These are phyloP conservation scores for Cryptococcus sp. DNA, from an alignment of 1,284 basidiomycete genomes.

Conservation along the genomic window DNA sequence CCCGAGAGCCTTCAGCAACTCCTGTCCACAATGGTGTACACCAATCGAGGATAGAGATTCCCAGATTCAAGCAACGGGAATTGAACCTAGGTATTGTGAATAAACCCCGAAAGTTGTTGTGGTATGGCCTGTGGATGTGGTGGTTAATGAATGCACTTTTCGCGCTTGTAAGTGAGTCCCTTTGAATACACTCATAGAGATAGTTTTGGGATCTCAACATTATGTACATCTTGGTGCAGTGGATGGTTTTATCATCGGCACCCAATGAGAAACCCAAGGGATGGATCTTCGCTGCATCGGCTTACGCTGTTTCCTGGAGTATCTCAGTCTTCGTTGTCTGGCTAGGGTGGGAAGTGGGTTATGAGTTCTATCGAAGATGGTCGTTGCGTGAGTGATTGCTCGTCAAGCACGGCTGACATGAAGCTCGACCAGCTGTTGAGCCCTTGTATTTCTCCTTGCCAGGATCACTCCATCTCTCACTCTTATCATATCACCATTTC, in stretches of 20 bases:
- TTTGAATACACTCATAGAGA: background rate
- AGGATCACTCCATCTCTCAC: slow-evolving; percentile 64
- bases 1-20: background rate
- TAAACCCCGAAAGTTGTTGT: slow-evolving; percentile 13
- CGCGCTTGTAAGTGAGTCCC: slow-evolving; percentile 18
- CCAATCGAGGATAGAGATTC: slow-evolving; percentile 32
- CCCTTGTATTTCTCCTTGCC: slow-evolving; percentile 75
- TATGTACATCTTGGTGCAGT: slow-evolving; percentile 32
- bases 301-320: slow-evolving; percentile 63
- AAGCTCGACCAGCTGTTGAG: slow-evolving; percentile 71
- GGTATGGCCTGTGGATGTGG: slow-evolving; percentile 19
- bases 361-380: slow-evolving; percentile 74
- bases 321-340: slow-evolving; percentile 71
- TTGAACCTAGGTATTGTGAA: slow-evolving; percentile 33
- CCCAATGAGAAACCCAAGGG: slow-evolving; percentile 8
- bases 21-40: background rate
- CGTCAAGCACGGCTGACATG: background rate
- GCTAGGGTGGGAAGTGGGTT: slow-evolving; percentile 71
- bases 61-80: slow-evolving; percentile 35
- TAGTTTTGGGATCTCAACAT: slow-evolving; percentile 42
- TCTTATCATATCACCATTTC: slow-evolving; percentile 74
- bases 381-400: slow-evolving; percentile 63
- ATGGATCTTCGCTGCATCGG: slow-evolving; percentile 32
- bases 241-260: slow-evolving; percentile 17
- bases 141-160: slow-evolving; percentile 23